These are phyloP conservation scores for Backusella mclennaniae DNA, from an alignment of 192 early-diverging fungal species.

Conservation along the genomic window DNA sequence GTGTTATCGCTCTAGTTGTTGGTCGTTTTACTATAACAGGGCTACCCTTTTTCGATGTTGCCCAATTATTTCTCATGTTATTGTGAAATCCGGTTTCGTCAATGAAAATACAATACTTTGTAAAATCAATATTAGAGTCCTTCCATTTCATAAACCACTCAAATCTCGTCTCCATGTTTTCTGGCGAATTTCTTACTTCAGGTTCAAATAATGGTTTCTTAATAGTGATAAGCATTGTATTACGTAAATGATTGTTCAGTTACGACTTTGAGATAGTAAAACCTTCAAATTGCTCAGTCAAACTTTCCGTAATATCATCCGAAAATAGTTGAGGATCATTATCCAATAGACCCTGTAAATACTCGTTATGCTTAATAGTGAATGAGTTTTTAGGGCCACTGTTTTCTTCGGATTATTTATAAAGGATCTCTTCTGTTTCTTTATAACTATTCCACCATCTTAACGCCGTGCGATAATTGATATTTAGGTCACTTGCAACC, in stretches of 20 bases:
- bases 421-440: neutral
- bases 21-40: too few species aligned
- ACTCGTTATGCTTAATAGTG: slow-evolving; percentile 7
- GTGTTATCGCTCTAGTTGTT: too few species aligned
- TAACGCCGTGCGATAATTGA: neutral
- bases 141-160: slow-evolving; percentile 14
- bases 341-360: neutral
- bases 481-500: slow-evolving; percentile 6
- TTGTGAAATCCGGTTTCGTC: too few species aligned
- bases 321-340: slow-evolving; percentile 10
- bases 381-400: slow-evolving; percentile 8
- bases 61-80: too few species aligned
- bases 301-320: neutral
- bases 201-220: neutral
- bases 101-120: slow-evolving; percentile 10
- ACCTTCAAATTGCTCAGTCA: neutral
- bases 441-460: slow-evolving; percentile 15
- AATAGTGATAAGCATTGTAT: neutral
- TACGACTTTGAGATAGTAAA: slow-evolving; percentile 8
- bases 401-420: slow-evolving; percentile 17
- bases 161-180: neutral
- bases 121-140: slow-evolving; percentile 6
- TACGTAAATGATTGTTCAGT: slow-evolving; percentile 3
- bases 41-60: too few species aligned
- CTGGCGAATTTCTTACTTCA: neutral